Conservation (phyloP, 2,329 filamentous ascomycete species). For the Ceratocystis alfenasii region DNA sequence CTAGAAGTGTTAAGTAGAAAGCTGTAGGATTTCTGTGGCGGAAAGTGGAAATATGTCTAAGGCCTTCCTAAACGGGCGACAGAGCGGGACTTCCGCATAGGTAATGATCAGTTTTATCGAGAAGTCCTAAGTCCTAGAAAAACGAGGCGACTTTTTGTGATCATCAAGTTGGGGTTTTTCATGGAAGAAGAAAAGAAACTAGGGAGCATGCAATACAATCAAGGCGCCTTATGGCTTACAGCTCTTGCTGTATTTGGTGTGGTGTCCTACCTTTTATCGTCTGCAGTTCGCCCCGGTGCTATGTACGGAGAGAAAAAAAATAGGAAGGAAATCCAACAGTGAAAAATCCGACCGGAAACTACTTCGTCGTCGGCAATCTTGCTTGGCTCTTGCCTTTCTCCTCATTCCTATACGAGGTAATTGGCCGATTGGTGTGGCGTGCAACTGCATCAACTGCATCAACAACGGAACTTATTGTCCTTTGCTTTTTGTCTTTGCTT, state of each 20-base stretch:
- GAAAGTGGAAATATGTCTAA: not conserved
- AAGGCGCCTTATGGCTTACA: not conserved
- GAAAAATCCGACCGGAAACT: not conserved
- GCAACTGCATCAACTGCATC: not conserved
- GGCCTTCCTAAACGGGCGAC: constrained; percentile 5
- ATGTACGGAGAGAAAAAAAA: not conserved
- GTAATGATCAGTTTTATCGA: too few species aligned
- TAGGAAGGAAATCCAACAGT: not conserved
- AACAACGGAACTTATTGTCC: too few species aligned
- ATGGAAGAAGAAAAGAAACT: not conserved
- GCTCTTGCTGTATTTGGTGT: not conserved
- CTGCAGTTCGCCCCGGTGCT: too few species aligned
- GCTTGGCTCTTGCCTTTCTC: not conserved
- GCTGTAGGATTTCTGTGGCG: not conserved
- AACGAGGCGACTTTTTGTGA: not conserved
- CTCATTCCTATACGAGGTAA: not conserved
- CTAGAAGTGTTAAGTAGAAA: not conserved
- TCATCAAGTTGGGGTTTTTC: too few species aligned
- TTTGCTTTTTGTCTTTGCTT: not conserved
- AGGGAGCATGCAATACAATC: not conserved
- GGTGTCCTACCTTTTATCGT: too few species aligned
- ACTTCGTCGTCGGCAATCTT: not conserved
- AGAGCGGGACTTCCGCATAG: not conserved
- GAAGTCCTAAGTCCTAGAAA: too few species aligned
- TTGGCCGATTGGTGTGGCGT: not conserved